phyloP scores from a whole-genome alignment of 2,329 filamentous ascomycete species.

The Exophiala bonariae region DNA sequence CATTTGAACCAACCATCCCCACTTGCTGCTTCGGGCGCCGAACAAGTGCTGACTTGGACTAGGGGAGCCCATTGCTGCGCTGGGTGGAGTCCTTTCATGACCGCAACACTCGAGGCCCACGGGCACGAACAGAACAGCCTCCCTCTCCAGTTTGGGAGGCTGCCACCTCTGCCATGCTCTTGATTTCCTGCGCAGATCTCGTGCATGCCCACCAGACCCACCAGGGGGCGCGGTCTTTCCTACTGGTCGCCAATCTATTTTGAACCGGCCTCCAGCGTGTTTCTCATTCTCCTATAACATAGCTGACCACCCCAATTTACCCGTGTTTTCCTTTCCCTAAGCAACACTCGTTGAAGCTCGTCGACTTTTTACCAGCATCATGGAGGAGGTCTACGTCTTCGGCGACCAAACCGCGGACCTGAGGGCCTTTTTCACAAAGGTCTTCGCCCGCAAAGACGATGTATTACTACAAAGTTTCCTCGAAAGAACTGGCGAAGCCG shows the following conservation, averaged over 20 bases:
- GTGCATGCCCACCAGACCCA: constrained; percentile 25
- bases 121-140: constrained; percentile 23
- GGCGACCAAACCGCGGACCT: constrained; percentile 48
- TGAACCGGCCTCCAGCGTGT: constrained; percentile 15
- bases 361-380: constrained; percentile 23
- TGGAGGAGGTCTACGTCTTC: constrained; percentile 44
- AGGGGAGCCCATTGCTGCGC: constrained; percentile 13
- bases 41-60: constrained; percentile 18
- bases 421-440: constrained; percentile 41
- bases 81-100: constrained; percentile 24
- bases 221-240: constrained; percentile 23
- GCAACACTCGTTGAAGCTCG: constrained; percentile 27
- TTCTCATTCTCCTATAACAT: constrained; percentile 26
- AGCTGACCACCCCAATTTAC: constrained; percentile 20
- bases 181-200: constrained; percentile 29
- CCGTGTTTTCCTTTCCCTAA: constrained; percentile 16
- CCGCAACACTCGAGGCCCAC: constrained; percentile 21
- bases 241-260: constrained; percentile 27
- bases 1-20: constrained; percentile 18
- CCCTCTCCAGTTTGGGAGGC: constrained; percentile 28
- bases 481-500: constrained; percentile 42
- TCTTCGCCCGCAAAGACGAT: constrained; percentile 44
- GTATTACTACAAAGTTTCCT: constrained; percentile 43
- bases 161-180: constrained; percentile 25
- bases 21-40: constrained; percentile 25